phyloP scores from a whole-genome alignment of 2,329 filamentous ascomycete genomes.

The Pestalotiopsis sp. region DNA sequence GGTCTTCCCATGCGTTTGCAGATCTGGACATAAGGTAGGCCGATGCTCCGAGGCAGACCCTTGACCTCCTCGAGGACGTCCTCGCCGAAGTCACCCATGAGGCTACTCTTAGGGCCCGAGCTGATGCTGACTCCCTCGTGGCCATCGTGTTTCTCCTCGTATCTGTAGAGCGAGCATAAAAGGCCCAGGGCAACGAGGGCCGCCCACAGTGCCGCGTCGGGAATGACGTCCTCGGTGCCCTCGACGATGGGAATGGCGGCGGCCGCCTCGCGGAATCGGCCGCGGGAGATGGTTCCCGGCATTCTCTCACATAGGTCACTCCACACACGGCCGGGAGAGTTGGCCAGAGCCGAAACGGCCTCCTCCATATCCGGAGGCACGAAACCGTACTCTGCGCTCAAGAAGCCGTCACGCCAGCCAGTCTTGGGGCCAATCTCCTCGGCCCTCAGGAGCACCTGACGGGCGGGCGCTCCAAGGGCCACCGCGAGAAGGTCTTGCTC shows the following conservation, averaged over 20 bases:
- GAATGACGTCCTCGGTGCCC: slow-evolving; percentile 49
- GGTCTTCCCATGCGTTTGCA: slow-evolving; percentile 52
- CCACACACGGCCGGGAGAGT: slow-evolving; percentile 53
- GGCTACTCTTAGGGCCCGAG: slow-evolving; percentile 29
- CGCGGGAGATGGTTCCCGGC: slow-evolving; percentile 50
- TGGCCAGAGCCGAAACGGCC: slow-evolving; percentile 44
- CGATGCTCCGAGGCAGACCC: slow-evolving; percentile 49
- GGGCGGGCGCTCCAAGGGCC: slow-evolving; percentile 52
- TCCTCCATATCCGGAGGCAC: slow-evolving; percentile 51
- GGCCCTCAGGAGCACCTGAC: slow-evolving; percentile 53
- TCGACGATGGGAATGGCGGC: slow-evolving; percentile 48
- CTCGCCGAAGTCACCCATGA: slow-evolving; percentile 51
- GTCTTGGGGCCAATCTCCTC: slow-evolving; percentile 51
- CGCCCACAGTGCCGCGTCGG: slow-evolving; percentile 53
- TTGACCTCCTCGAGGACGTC: slow-evolving; percentile 49
- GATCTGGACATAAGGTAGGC: slow-evolving; percentile 49
- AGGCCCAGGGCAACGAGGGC: slow-evolving; percentile 52
- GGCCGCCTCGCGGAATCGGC: slow-evolving; percentile 50
- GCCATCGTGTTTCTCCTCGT: slow-evolving; percentile 52
- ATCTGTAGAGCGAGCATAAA: slow-evolving; percentile 53
- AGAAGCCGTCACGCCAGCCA: slow-evolving; percentile 54
- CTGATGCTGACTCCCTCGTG: slow-evolving; percentile 46
- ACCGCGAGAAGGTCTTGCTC: slow-evolving; percentile 51
- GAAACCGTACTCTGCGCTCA: slow-evolving; percentile 52
- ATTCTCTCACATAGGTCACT: slow-evolving; percentile 54